Evolutionary conservation across 768 basidiomycete genomes (phyloP).

Genomic region (Hydnum rufescens): DNA sequence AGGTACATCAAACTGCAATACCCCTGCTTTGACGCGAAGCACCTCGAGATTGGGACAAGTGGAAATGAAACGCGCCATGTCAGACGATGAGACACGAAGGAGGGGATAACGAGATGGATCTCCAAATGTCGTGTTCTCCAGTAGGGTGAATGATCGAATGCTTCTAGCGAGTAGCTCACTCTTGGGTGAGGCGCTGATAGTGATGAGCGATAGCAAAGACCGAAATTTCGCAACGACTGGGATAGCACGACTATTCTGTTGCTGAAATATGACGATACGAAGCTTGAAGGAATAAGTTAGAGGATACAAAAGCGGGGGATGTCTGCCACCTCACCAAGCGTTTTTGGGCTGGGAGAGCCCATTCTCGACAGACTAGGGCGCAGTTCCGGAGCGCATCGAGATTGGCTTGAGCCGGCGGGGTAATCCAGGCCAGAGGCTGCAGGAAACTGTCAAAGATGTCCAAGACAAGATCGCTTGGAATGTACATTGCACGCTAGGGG

Average conservation of each 20-base stretch:
- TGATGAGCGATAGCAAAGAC: neutral
- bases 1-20: neutral
- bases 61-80: neutral
- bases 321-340: neutral
- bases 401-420: neutral
- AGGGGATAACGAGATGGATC: neutral
- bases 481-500: no score
- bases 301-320: neutral
- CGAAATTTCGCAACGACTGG: neutral
- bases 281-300: neutral
- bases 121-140: neutral
- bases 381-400: neutral
- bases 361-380: neutral
- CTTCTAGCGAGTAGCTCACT: neutral
- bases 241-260: no score
- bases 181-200: neutral
- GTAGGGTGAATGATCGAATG: neutral
- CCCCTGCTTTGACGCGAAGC: neutral
- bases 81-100: neutral
- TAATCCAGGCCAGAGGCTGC: neutral
- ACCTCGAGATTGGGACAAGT: neutral
- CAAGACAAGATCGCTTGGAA: neutral
- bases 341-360: neutral
- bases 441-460: neutral
- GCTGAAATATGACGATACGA: no score